Conservation (phyloP, 768 basidiomycete genomes). For the Roridomyces roridus region DNA sequence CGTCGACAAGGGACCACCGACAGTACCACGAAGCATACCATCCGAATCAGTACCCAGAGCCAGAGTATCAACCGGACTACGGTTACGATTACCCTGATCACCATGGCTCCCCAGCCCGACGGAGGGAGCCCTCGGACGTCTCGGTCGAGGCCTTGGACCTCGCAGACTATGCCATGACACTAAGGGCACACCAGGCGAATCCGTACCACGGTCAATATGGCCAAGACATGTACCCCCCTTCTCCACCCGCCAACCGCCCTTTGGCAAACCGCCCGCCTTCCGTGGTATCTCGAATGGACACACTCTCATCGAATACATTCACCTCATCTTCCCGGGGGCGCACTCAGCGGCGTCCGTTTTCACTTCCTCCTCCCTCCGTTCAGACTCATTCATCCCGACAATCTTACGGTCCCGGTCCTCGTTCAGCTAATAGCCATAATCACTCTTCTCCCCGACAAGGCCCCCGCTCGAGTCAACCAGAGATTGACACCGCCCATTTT, state of each 20-base stretch:
- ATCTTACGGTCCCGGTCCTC: constrained; percentile 24
- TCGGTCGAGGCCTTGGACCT: constrained; percentile 77
- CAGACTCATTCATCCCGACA: constrained; percentile 30
- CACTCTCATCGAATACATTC: constrained; percentile 46
- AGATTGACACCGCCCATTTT: constrained; percentile 67
- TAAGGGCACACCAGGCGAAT: constrained; percentile 43
- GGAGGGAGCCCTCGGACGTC: constrained; percentile 63
- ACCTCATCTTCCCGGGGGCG: constrained; percentile 31
- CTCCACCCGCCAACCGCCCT: constrained; percentile 20
- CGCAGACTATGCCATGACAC: constrained; percentile 68
- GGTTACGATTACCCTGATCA: constrained; percentile 18
- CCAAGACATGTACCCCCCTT: constrained; percentile 38
- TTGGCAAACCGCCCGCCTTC: constrained; percentile 39
- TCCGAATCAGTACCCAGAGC: constrained; percentile 24
- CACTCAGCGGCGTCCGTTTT: constrained; percentile 49
- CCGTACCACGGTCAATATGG: constrained; percentile 22
- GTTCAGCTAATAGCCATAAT: constrained; percentile 25
- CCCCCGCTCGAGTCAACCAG: constrained; percentile 38
- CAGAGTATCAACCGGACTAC: constrained; percentile 26
- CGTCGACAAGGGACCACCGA: constrained; percentile 30
- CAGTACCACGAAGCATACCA: constrained; percentile 27
- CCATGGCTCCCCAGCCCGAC: constrained; percentile 30
- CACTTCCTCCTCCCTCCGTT: constrained; percentile 49
- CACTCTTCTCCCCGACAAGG: constrained; percentile 25
- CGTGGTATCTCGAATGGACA: constrained; percentile 49